Percentiles rank a stretch among this genome's conserved stretches.
phyloP scores from a whole-genome alignment of 1,284 basidiomycete species.

The Ceratobasidium sp. region DNA sequence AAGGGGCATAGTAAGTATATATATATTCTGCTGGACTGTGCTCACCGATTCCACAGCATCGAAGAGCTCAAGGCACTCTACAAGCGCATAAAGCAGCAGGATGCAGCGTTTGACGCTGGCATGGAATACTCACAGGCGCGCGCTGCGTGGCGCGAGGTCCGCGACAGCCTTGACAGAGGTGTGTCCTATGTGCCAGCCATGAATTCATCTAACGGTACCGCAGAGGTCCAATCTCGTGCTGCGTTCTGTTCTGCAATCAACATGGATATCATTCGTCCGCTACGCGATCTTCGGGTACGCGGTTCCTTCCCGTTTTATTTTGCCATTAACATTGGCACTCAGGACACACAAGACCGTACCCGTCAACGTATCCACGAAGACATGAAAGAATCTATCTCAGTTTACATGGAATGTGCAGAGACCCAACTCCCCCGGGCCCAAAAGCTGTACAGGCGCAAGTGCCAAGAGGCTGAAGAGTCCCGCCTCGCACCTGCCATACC shows the following conservation, averaged over 20 bases:
- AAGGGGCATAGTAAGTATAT: conserved; percentile 76
- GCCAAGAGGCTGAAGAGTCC: conserved; percentile 78
- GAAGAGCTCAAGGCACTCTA: conserved; percentile 37
- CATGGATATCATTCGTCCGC: conserved; percentile 72
- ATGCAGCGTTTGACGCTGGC: conserved; percentile 17
- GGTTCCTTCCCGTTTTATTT: conserved; percentile 18
- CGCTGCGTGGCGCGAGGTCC: conserved; percentile 76
- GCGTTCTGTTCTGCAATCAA: conserved; percentile 75
- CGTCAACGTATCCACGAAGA: conserved; percentile 89
- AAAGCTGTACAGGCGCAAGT: conserved; percentile 77
- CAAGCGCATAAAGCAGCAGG: conserved; percentile 35
- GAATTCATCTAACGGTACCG: conserved; percentile 18
- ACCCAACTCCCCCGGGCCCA: conserved; percentile 77
- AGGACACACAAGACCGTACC: conserved; percentile 88
- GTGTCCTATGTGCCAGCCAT: conserved; percentile 45
- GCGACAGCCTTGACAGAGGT: conserved; percentile 84
- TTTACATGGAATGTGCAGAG: conserved; percentile 81
- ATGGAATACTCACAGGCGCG: conserved; percentile 13
- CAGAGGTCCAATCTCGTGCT: conserved; percentile 81
- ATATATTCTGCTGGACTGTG: background rate
- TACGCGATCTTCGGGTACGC: conserved; percentile 70
- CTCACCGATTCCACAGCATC: conserved; percentile 16
- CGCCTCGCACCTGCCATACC: conserved; percentile 17
- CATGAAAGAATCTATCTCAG: conserved; percentile 71
- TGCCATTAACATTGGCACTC: conserved; percentile 36